These are phyloP conservation scores for Mortierella sp. DNA, from an alignment of 371 early-diverging fungal species.

Conservation along the genomic window DNA sequence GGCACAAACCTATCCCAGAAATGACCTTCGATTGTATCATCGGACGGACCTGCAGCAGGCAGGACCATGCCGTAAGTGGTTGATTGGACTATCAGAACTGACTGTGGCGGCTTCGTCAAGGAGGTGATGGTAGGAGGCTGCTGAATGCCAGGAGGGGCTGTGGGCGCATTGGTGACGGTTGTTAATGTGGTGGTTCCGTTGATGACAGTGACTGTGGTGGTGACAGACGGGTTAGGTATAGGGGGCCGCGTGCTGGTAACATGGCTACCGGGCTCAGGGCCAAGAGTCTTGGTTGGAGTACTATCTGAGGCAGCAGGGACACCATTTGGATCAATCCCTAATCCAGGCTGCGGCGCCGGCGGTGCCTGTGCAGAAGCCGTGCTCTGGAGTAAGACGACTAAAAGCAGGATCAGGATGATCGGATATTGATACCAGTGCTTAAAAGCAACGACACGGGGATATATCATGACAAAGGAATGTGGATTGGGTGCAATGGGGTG, in stretches of 20 bases:
- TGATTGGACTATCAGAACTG: constrained; percentile 25
- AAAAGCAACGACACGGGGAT: background rate
- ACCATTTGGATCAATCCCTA: background rate
- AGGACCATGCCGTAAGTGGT: constrained; percentile 33
- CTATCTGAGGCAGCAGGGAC: background rate
- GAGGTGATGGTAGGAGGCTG: constrained; percentile 9
- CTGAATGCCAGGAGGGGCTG: background rate
- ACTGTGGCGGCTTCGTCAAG: constrained; percentile 35
- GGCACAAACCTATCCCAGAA: constrained; percentile 38
- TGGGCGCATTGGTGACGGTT: constrained; percentile 8
- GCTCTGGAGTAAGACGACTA: background rate
- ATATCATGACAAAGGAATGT: no score
- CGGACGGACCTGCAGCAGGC: constrained; percentile 36
- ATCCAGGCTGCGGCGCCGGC: constrained; percentile 26
- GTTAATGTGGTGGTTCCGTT: constrained; percentile 23
- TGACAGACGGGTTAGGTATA: background rate
- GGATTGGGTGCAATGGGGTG: background rate
- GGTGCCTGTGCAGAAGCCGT: constrained; percentile 10
- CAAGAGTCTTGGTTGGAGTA: constrained; percentile 14
- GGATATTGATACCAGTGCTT: background rate
- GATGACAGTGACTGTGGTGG: constrained; percentile 34
- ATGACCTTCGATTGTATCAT: constrained; percentile 34
- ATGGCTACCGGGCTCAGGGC: background rate
- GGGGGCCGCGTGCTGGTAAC: background rate
- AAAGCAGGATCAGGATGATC: background rate